These are phyloP conservation scores for Aureobasidium mangrovei DNA, from an alignment of 2,329 filamentous ascomycete species.

Conservation along the genomic window DNA sequence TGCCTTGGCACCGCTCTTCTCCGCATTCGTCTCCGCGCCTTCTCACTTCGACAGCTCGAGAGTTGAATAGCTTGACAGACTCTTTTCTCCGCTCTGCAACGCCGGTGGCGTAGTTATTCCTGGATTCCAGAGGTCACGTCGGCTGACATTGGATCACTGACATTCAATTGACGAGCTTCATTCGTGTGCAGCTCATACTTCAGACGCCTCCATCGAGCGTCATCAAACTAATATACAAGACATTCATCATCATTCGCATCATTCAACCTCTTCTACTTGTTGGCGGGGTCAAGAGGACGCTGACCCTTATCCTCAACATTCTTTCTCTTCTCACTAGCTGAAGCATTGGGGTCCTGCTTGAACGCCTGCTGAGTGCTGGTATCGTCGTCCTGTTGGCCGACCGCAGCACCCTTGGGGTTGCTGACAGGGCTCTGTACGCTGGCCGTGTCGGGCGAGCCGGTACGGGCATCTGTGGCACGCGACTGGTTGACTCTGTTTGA, in stretches of 20 bases:
- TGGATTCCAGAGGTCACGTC: too few species aligned
- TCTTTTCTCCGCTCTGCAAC: too few species aligned
- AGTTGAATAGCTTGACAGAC: background rate
- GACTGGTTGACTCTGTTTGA: slow-evolving; percentile 10
- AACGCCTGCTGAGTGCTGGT: slow-evolving; percentile 21
- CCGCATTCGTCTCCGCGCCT: slow-evolving; percentile 4
- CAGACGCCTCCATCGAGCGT: too few species aligned
- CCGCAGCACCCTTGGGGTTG: slow-evolving; percentile 6
- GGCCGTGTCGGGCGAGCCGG: slow-evolving; percentile 9
- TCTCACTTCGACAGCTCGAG: background rate
- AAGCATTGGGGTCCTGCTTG: slow-evolving; percentile 18
- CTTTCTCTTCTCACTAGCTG: slow-evolving; percentile 18
- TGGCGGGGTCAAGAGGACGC: slow-evolving; percentile 19
- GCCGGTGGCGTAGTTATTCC: too few species aligned
- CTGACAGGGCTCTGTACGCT: slow-evolving; percentile 11
- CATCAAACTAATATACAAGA: background rate
- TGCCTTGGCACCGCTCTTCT: background rate
- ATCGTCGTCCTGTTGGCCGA: slow-evolving; percentile 29
- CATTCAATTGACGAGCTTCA: background rate
- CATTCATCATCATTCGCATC: background rate
- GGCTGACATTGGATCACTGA: too few species aligned
- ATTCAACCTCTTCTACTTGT: slow-evolving; percentile 13
- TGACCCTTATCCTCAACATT: slow-evolving; percentile 19
- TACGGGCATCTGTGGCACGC: slow-evolving; percentile 3
- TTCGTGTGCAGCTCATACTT: background rate